Base-by-base conservation (phyloP, 371 early-diverging fungal genomes). In the Circinella minor region DNA sequence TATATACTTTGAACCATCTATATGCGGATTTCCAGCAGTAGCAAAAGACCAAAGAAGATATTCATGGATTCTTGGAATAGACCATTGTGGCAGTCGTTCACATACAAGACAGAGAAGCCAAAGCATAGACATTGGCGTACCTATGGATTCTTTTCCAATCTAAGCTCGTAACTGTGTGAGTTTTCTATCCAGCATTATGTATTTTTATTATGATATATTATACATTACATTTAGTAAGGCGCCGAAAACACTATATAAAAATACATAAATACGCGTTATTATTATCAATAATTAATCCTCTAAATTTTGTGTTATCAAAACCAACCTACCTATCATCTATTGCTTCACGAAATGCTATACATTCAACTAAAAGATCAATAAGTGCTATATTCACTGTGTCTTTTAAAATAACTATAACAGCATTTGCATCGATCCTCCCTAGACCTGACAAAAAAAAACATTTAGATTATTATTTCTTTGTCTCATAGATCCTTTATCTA, bases 361-460 rank as follows among this genome's bases (percentile, higher is more conserved):
- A 68, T 51, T 80, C 77, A 61, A 70, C 71, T 14, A 82, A 63
- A 20, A 82, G 65, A 34, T 75, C 71, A 46, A 78, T 61, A 14
- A 82, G 60, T 15, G 77, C 74, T 27, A 62, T 67, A 61, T 75
- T 75, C 36, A 82, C 49, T 36, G 71, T 67, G 69, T 82, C 77
- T 67, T 69, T 66, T 51, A 75, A 13, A 11, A 71, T 65, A 18
- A 27, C 54, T 3, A 55, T 37, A 18, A 63, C 60, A 17, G 64
- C 36, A 48, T 15, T 55, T 13, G 37, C 36, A 46, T 63, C 36
- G 39, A 20, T 61, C 6, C 13, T 46, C 18, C 38, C 18, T 15
- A n/a, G 34, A 43, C 1, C 36, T 36, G 18, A 39, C 13, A 27
- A 49, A 6, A 48, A 43, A n/a, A 61, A n/a, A 55, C 39, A 59